Conservation (phyloP, 441 rosid species). For the Brassica balearica region DNA sequence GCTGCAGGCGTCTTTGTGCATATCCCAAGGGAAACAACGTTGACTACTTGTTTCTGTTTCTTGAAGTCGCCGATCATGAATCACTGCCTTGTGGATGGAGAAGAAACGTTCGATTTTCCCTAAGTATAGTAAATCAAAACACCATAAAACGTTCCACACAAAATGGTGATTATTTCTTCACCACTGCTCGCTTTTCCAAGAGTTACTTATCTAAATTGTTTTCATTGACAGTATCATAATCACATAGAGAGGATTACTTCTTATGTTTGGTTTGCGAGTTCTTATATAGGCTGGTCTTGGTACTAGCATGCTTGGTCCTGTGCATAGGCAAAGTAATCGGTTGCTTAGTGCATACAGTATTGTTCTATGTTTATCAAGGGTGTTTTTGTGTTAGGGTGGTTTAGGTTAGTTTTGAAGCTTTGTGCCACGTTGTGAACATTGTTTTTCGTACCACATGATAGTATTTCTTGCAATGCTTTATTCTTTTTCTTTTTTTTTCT, state of each 20-base stretch:
- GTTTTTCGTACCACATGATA: not conserved
- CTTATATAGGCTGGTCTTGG: not conserved
- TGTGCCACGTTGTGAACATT: slow-evolving; percentile 7
- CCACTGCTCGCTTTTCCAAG: not conserved
- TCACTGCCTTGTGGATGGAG: slow-evolving; percentile 1
- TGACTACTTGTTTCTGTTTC: slow-evolving; percentile 3
- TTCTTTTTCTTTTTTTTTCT: not conserved
- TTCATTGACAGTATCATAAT: no score
- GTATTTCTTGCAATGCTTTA: not conserved
- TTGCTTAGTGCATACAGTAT: not conserved
- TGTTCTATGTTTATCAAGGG: not conserved
- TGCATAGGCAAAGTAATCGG: no score
- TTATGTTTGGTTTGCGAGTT: not conserved
- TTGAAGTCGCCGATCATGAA: not conserved
- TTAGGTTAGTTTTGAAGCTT: not conserved
- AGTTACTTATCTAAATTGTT: not conserved
- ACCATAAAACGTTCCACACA: not conserved
- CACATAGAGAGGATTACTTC: not conserved
- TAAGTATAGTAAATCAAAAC: not conserved
- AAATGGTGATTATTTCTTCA: not conserved
- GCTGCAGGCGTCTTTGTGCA: slow-evolving; percentile 8
- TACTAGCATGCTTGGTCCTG: not conserved
- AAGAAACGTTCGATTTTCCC: slow-evolving; percentile 1
- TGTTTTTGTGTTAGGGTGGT: not conserved
- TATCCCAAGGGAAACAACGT: slow-evolving; percentile 9